Conservation (phyloP, 2,329 filamentous ascomycete species). For the Sporothrix brunneoviolacea region DNA sequence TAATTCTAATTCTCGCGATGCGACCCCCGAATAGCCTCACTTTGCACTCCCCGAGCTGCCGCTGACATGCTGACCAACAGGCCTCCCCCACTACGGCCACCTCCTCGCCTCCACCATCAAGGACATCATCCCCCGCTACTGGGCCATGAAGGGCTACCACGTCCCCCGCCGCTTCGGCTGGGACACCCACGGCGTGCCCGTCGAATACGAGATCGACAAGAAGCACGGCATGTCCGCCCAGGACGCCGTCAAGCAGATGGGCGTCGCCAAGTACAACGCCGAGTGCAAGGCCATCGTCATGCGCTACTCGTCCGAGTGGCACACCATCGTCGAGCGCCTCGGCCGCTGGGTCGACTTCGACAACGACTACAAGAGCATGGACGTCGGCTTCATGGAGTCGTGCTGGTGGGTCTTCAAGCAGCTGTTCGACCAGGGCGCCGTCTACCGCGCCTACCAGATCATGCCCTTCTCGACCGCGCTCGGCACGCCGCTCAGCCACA, state of each 20-base stretch:
- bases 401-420: constrained; percentile 97
- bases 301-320: constrained; percentile 83
- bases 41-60: too few species aligned
- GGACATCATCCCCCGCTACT: constrained; percentile 92
- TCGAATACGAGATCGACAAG: constrained; percentile 98
- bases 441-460: constrained; percentile 85
- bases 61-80: constrained; percentile 15
- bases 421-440: constrained; percentile 79
- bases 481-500: constrained; percentile 85
- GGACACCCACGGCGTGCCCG: constrained; percentile 90
- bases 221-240: constrained; percentile 79
- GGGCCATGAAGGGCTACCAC: constrained; percentile 70
- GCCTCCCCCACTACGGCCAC: constrained; percentile 55
- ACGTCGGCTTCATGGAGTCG: constrained; percentile 90
- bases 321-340: constrained; percentile 76
- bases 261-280: constrained; percentile 83
- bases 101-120: constrained; percentile 90
- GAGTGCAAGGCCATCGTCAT: constrained; percentile 92
- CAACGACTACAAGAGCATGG: constrained; percentile 98
- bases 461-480: constrained; percentile 94
- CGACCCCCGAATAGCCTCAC: too few species aligned
- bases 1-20: too few species aligned
- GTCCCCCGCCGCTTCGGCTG: constrained; percentile 90
- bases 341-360: constrained; percentile 98
- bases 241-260: constrained; percentile 78